phyloP scores from a whole-genome alignment of 2,329 filamentous ascomycete genomes.

The Ophiostoma tasmaniense region DNA sequence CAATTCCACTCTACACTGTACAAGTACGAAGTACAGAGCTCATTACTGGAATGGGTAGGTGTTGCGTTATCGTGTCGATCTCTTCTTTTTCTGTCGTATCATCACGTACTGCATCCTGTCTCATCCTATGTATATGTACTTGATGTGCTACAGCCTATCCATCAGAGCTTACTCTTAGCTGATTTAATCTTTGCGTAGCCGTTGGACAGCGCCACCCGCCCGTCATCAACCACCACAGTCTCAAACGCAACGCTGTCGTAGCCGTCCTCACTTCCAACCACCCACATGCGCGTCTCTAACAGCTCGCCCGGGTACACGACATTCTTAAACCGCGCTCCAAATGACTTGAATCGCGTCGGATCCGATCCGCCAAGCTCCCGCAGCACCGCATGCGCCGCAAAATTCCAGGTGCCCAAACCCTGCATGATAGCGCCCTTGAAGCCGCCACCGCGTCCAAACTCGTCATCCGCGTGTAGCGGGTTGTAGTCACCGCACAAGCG shows the following conservation, averaged over 20 bases:
- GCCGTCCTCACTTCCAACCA: constrained; percentile 27
- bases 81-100: neutral
- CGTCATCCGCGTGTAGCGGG: constrained; percentile 38
- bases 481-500: constrained; percentile 42
- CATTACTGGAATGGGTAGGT: neutral
- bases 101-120: neutral
- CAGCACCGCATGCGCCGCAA: constrained; percentile 36
- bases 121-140: neutral
- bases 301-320: constrained; percentile 40
- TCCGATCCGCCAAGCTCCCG: constrained; percentile 34
- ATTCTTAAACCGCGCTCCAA: constrained; percentile 37
- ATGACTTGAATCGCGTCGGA: constrained; percentile 33
- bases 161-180: constrained; percentile 16
- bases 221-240: constrained; percentile 33
- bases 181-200: constrained; percentile 21
- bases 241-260: constrained; percentile 33
- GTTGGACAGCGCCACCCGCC: constrained; percentile 31
- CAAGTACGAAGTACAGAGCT: no score
- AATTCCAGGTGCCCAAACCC: constrained; percentile 40
- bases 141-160: neutral
- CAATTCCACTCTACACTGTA: constrained; percentile 7
- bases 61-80: constrained; percentile 1
- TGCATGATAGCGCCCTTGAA: constrained; percentile 40
- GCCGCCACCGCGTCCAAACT: constrained; percentile 34
- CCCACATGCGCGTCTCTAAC: constrained; percentile 36